Percentiles rank a stretch among this genome's conserved stretches.
Conservation (phyloP, 2,329 filamentous ascomycete genomes). For the Fusarium sulawesiense region DNA sequence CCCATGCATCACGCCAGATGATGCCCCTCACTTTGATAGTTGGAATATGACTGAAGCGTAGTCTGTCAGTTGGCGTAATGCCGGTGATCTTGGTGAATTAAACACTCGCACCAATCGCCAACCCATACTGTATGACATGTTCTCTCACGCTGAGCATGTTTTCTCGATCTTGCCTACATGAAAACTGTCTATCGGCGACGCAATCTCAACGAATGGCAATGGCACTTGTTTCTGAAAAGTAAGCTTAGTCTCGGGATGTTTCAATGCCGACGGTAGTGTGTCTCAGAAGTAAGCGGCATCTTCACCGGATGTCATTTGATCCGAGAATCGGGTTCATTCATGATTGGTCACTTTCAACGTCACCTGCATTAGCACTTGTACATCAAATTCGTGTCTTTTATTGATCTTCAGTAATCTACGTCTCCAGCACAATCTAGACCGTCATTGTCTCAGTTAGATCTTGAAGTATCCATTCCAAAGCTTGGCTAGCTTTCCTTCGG, state of each 20-base stretch:
- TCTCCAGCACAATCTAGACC: neutral
- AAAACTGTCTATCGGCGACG: neutral
- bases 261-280: neutral
- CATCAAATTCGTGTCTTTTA: neutral
- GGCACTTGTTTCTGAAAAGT: neutral
- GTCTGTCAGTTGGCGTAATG: too few species aligned
- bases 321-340: neutral
- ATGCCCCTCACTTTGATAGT: too few species aligned
- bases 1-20: too few species aligned
- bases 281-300: neutral
- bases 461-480: conserved; percentile 55
- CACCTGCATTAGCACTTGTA: neutral
- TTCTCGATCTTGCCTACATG: neutral
- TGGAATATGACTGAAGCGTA: too few species aligned
- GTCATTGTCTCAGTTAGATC: neutral
- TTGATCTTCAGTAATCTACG: neutral
- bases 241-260: neutral
- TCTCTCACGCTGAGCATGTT: neutral
- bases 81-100: too few species aligned
- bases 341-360: neutral
- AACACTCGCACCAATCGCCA: too few species aligned
- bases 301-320: neutral
- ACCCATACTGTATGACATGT: too few species aligned
- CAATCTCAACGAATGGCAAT: neutral
- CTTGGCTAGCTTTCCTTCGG: conserved; percentile 51